A percentile compares a stretch with the other conserved stretches of the same genome.
These are phyloP conservation scores for Fusarium sp. DNA, from an alignment of 2,329 filamentous ascomycete genomes.

Conservation along the genomic window DNA sequence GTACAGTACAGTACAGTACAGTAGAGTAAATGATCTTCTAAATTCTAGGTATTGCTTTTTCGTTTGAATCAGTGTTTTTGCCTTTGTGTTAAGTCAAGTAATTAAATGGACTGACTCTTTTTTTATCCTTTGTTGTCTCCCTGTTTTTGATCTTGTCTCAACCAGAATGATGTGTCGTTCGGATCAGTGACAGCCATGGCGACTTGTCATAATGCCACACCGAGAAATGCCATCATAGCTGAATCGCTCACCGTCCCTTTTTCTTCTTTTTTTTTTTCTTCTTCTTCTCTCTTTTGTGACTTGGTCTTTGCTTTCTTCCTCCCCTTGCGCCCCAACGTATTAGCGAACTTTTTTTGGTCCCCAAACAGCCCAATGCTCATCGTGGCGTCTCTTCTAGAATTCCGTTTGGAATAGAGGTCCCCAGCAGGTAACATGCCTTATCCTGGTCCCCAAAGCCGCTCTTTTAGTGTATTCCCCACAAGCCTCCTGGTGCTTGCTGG, in stretches of 20 bases:
- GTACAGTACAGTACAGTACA: neutral
- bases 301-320: slow-evolving; percentile 13
- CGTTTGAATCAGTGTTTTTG: slow-evolving; percentile 24
- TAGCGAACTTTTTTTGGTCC: slow-evolving; percentile 11
- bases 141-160: slow-evolving; percentile 32
- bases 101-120: neutral
- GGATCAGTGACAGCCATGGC: slow-evolving; percentile 12
- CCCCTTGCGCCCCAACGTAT: slow-evolving; percentile 23
- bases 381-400: slow-evolving; percentile 44
- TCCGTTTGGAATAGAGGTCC: slow-evolving; percentile 40
- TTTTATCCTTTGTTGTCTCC: slow-evolving; percentile 19
- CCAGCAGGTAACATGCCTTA: slow-evolving; percentile 32
- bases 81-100: slow-evolving; percentile 3
- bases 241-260: slow-evolving; percentile 35
- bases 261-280: neutral
- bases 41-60: slow-evolving; percentile 27
- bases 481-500: slow-evolving; percentile 7
- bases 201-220: slow-evolving; percentile 39
- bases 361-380: slow-evolving; percentile 18
- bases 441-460: slow-evolving; percentile 32
- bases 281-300: neutral
- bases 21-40: neutral
- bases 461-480: slow-evolving; percentile 40
- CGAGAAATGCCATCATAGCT: slow-evolving; percentile 34
- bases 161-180: slow-evolving; percentile 30